Conservation (phyloP, 2,329 filamentous ascomycete species). For the Herpotrichia juniperi region DNA sequence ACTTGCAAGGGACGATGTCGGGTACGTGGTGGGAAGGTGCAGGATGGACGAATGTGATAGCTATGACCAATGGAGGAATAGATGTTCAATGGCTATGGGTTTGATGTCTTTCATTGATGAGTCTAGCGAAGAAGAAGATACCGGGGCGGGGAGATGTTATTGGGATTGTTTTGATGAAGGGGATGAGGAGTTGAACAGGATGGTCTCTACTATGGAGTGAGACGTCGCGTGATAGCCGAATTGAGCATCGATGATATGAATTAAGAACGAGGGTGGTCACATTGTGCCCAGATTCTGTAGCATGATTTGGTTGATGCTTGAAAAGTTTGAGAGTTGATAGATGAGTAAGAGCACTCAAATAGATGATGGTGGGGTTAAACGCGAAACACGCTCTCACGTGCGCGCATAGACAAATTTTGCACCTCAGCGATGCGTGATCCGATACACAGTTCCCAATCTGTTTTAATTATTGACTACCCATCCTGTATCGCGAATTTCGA, state of each 20-base stretch:
- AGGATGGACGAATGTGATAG: background rate
- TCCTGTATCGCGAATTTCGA: no score
- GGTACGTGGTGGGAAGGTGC: background rate
- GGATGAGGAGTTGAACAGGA: background rate
- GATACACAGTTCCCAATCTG: no score
- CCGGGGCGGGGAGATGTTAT: conserved; percentile 1
- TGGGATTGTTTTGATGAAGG: conserved; percentile 2
- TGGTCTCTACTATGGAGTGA: background rate
- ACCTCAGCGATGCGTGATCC: no score
- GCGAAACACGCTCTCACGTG: conserved; percentile 12
- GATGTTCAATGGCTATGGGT: background rate
- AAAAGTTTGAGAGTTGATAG: no score
- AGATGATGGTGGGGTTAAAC: no score
- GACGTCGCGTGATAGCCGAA: background rate
- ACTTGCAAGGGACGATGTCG: background rate
- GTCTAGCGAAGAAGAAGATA: background rate
- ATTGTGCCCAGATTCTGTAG: no score
- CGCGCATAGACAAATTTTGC: conserved; percentile 7
- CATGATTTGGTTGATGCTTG: background rate
- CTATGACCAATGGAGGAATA: background rate
- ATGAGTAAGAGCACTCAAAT: no score
- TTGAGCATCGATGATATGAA: background rate
- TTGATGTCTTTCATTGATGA: conserved; percentile 1
- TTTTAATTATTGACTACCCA: no score
- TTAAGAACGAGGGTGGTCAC: background rate